Percentiles rank a stretch among this genome's conserved stretches.
phyloP scores from a whole-genome alignment of 176 grass and related monocot genomes.

The Aechmea fasciata region DNA sequence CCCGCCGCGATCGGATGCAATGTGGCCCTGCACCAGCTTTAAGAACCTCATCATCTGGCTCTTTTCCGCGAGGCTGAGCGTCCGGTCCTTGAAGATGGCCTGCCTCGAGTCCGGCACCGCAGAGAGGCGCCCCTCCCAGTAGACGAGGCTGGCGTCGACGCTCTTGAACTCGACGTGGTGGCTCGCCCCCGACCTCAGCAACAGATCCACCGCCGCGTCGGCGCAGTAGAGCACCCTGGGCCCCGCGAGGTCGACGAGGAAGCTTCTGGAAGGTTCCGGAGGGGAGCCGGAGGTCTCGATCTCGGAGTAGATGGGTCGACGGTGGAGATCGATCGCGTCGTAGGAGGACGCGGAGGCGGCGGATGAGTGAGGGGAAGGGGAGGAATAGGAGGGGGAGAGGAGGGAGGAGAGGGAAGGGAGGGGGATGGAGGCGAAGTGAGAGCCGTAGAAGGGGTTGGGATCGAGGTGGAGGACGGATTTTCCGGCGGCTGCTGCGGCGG shows the following conservation, averaged over 20 bases:
- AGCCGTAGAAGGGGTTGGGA: constrained; percentile 72
- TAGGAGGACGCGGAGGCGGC: constrained; percentile 9
- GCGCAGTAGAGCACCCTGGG: constrained; percentile 82
- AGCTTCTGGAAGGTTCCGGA: constrained; percentile 50
- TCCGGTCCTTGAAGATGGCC: constrained; percentile 71
- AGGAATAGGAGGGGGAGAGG: constrained; percentile 5
- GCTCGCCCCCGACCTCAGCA: constrained; percentile 54
- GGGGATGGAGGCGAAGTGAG: constrained; percentile 68
- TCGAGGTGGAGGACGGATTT: constrained; percentile 93
- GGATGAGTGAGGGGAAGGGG: background rate
- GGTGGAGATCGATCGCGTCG: constrained; percentile 33
- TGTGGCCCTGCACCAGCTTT: constrained; percentile 58
- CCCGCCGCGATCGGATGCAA: constrained; percentile 1
- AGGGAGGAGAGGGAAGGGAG: constrained; percentile 37
- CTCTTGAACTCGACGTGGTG: constrained; percentile 95
- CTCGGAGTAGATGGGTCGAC: constrained; percentile 37
- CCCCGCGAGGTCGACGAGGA: constrained; percentile 53
- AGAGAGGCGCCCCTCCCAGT: constrained; percentile 66
- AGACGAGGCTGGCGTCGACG: constrained; percentile 60
- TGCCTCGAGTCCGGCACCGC: constrained; percentile 66
- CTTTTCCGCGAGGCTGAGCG: constrained; percentile 49
- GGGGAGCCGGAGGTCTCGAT: constrained; percentile 36
- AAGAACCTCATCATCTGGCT: constrained; percentile 61
- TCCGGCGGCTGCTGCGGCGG: constrained; percentile 46
- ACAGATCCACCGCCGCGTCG: constrained; percentile 66